These are phyloP conservation scores for Excoecaria cochinchinensis DNA, from an alignment of 345 rosid genomes.

Conservation along the genomic window DNA sequence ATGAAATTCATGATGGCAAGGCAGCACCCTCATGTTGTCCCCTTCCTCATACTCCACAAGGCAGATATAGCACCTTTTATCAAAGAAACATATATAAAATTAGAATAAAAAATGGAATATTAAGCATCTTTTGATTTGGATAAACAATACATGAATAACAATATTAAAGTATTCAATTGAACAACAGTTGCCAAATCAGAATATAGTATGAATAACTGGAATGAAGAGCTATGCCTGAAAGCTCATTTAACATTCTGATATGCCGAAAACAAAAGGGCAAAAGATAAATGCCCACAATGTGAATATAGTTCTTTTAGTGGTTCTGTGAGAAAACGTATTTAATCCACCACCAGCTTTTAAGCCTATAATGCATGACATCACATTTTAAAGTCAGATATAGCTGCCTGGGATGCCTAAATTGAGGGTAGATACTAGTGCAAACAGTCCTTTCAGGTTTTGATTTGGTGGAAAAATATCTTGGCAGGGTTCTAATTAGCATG, in stretches of 20 bases:
- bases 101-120: conserved; percentile 6
- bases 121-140: not conserved
- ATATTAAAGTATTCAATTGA: not conserved
- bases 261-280: too few species aligned
- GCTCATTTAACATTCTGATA: too few species aligned
- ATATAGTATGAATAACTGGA: not conserved
- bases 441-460: not conserved
- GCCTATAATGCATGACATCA: not conserved
- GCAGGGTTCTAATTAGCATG: not conserved
- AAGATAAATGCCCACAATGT: not conserved
- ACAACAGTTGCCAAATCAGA: not conserved
- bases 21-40: conserved; percentile 75
- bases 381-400: not conserved
- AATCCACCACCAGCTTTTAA: not conserved
- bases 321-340: not conserved
- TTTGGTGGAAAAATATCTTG: not conserved
- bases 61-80: conserved; percentile 87
- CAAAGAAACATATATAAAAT: not conserved
- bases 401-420: not conserved
- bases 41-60: conserved; percentile 96
- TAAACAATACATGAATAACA: not conserved
- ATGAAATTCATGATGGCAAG: conserved; percentile 91
- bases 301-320: not conserved
- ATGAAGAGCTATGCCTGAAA: too few species aligned
- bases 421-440: not conserved